Base-by-base conservation (phyloP, 306 rosid genomes). In the Trifolium subterraneum region DNA sequence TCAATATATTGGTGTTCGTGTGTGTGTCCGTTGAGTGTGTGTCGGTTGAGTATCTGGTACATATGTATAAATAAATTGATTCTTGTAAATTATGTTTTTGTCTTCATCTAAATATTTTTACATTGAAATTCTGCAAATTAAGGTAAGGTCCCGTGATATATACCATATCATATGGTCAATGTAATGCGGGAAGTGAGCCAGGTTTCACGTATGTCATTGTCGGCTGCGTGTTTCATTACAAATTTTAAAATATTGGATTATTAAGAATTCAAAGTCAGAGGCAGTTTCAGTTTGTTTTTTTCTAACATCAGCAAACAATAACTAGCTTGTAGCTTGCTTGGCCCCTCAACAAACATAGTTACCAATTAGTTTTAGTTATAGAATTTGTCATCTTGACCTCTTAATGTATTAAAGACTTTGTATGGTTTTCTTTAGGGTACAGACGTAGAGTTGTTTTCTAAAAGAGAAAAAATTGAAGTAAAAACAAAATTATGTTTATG, bases 81-180 rank as follows among this genome's bases (percentile, higher is more conserved):
- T 39, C 54, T 1, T 22, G 76, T n/a, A 59, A 48, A 33, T 59
- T 63, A 35, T 62, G 8, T 7, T 59, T 23, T 62, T 71, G 66
- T 78, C 71, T 18, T 48, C 8, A 68, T 52, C 25, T 29, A 20
- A 64, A 13, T 42, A 14, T 7, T 54, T 71, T 64, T 54, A 72
- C 41, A 44, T 65, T 22, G 5, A 79, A 72, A 42, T 22, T 36
- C 51, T 44, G 35, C 62, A 19, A 47, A 68, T 68, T 77, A 58
- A 78, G 71, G 58, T 59, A 50, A 39, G 58, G 73, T 39, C 70
- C 78, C 78, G 78, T 80, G 74, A 80, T 69, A 29, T 29, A 27
- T 27, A 68, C 4, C 2, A 36, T 51, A 29, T 42, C 29, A 67
- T 23, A 58, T 25, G 64, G 72, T 80, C 73, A 80, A 75, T 54